Conservation (phyloP, 192 early-diverging fungal species). For the Geranomyces michiganensis region DNA sequence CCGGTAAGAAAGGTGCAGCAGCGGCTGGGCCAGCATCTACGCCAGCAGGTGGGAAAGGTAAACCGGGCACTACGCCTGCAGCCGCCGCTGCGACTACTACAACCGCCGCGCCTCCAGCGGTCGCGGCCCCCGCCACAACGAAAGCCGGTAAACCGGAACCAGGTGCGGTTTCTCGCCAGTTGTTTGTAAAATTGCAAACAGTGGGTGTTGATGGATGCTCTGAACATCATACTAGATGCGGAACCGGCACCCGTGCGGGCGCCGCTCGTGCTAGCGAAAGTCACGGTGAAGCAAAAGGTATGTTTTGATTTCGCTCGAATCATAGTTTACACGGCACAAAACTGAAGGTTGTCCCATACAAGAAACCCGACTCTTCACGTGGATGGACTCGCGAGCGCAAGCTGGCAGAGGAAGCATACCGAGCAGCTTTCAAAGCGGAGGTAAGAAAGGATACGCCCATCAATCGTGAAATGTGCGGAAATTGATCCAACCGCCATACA, state of each 20-base stretch:
- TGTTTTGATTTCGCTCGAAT: too few species aligned
- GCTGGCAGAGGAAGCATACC: conserved; percentile 20
- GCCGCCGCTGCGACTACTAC: background rate
- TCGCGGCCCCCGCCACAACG: background rate
- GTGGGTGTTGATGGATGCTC: background rate
- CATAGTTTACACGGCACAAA: too few species aligned
- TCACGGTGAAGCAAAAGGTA: conserved; percentile 19
- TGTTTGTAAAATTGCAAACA: too few species aligned
- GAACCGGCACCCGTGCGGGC: conserved; percentile 2
- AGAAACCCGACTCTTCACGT: conserved; percentile 34
- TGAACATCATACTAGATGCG: conserved; percentile 2
- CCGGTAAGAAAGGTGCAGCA: conserved; percentile 15
- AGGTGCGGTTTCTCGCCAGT: background rate
- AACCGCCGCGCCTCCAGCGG: conserved; percentile 11
- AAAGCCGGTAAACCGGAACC: conserved; percentile 12
- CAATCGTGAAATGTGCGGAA: background rate
- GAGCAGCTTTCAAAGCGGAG: conserved; percentile 13
- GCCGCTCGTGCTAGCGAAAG: conserved; percentile 25
- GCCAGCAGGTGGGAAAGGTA: conserved; percentile 12
- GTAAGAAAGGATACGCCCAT: background rate
- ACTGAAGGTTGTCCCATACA: too few species aligned
- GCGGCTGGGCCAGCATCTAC: background rate
- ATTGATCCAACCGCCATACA: background rate
- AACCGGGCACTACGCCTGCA: conserved; percentile 16
- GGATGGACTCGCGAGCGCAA: conserved; percentile 29